These are phyloP conservation scores for Pythium aquatile DNA, from an alignment of 352 stramenopile species.

Conservation along the genomic window DNA sequence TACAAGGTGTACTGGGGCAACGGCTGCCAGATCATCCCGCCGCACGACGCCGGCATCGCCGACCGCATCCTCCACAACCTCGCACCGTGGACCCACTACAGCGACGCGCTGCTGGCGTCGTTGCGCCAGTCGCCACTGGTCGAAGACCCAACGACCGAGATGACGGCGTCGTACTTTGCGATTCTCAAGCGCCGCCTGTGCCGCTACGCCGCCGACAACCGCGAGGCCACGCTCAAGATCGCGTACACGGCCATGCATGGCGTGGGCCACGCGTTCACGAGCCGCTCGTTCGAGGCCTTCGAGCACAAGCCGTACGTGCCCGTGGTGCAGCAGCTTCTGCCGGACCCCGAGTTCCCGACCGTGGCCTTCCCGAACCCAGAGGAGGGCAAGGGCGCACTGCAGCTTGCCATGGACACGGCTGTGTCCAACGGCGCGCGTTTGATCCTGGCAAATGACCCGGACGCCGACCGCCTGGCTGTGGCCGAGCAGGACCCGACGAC, in stretches of 20 bases:
- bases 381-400: conserved; percentile 95
- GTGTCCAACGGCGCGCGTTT: conserved; percentile 68
- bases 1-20: conserved; percentile 98
- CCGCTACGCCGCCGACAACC: conserved; percentile 68
- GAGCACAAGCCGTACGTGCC: conserved; percentile 79
- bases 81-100: conserved; percentile 77
- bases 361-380: conserved; percentile 98
- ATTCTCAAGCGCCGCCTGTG: conserved; percentile 50
- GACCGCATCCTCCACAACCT: conserved; percentile 90
- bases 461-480: conserved; percentile 97
- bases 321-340: conserved; percentile 87
- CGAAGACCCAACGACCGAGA: conserved; percentile 64
- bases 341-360: conserved; percentile 96
- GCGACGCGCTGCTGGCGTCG: conserved; percentile 38
- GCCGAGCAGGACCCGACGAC: conserved; percentile 83
- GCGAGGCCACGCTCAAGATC: conserved; percentile 66
- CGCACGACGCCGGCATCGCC: conserved; percentile 94
- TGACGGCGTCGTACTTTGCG: conserved; percentile 74
- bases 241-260: conserved; percentile 99
- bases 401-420: conserved; percentile 91
- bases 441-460: conserved; percentile 98
- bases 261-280: conserved; percentile 93
- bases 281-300: conserved; percentile 91
- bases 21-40: conserved; percentile 96
- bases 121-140: conserved; percentile 47